These are phyloP conservation scores for Arachnomyces sp. DNA, from an alignment of 2,329 filamentous ascomycete species.

Conservation along the genomic window DNA sequence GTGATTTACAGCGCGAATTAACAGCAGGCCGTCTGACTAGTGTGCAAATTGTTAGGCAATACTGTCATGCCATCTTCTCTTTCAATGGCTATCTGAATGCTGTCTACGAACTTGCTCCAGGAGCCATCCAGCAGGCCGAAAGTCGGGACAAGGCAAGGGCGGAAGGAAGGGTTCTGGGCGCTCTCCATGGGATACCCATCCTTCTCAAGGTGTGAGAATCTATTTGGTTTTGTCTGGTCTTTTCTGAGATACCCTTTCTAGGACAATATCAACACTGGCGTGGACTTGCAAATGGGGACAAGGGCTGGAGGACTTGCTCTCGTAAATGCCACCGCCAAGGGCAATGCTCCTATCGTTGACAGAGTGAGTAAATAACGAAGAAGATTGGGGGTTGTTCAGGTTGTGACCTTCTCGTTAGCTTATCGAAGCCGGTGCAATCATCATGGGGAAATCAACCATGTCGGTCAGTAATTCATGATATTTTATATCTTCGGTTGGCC, in stretches of 20 bases:
- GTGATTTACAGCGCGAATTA: too few relatives aligned
- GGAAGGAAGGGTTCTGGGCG: conserved; percentile 18
- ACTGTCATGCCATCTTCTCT: not conserved
- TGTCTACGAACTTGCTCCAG: not conserved
- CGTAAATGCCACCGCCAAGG: conserved; percentile 13
- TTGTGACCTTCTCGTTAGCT: too few relatives aligned
- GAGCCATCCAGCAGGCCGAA: conserved; percentile 9
- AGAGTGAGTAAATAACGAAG: conserved; percentile 4
- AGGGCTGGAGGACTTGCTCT: conserved; percentile 20
- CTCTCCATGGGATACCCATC: conserved; percentile 28
- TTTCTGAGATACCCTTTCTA: conserved; percentile 6
- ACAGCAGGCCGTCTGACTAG: not conserved
- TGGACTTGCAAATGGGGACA: conserved; percentile 18
- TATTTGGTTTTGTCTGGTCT: not conserved
- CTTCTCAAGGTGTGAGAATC: conserved; percentile 21
- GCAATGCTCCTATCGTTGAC: conserved; percentile 19
- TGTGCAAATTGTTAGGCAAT: not conserved
- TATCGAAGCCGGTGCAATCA: conserved; percentile 22
- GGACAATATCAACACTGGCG: conserved; percentile 24
- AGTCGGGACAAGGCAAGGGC: conserved; percentile 19
- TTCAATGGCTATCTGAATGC: conserved; percentile 3
- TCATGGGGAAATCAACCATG: conserved; percentile 27
- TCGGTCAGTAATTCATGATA: conserved; percentile 11
- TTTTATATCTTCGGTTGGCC: too few relatives aligned
- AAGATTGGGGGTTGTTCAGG: too few relatives aligned